Percentiles rank a stretch among this genome's conserved stretches.
Evolutionary conservation across 2,329 filamentous ascomycete species (phyloP).

Genomic region (Macrophomina pseudophaseolina): DNA sequence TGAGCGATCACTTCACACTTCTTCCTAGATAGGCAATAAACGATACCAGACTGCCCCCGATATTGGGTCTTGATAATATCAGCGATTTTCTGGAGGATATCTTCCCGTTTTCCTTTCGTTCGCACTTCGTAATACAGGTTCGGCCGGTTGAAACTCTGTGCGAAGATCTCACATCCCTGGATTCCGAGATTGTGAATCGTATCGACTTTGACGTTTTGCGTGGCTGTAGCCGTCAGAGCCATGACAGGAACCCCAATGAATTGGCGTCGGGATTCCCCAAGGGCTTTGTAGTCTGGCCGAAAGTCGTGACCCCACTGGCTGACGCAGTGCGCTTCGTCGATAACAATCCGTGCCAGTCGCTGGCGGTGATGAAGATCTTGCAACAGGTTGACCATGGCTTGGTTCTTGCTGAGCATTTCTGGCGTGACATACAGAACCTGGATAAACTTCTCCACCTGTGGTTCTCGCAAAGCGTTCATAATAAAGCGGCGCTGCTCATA

Average conservation of each 20-base stretch:
- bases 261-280: slow-evolving; percentile 73
- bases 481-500: slow-evolving; percentile 68
- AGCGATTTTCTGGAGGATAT: slow-evolving; percentile 61
- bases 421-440: slow-evolving; percentile 95
- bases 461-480: slow-evolving; percentile 65
- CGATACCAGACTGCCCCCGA: slow-evolving; percentile 77
- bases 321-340: slow-evolving; percentile 98
- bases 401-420: slow-evolving; percentile 91
- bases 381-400: slow-evolving; percentile 69
- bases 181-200: slow-evolving; percentile 92
- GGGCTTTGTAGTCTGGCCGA: slow-evolving; percentile 88
- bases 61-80: slow-evolving; percentile 74
- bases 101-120: slow-evolving; percentile 67
- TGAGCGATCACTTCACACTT: slow-evolving; percentile 80
- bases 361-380: slow-evolving; percentile 69
- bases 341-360: slow-evolving; percentile 87
- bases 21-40: slow-evolving; percentile 88
- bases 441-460: slow-evolving; percentile 74
- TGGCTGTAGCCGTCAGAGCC: slow-evolving; percentile 94
- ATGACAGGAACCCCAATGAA: slow-evolving; percentile 87
- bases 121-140: slow-evolving; percentile 90
- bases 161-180: slow-evolving; percentile 75
- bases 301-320: slow-evolving; percentile 99
- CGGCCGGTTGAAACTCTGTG: slow-evolving; percentile 95
- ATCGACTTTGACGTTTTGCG: slow-evolving; percentile 88